These are phyloP conservation scores for Aspergillus hancockii DNA, from an alignment of 495 filamentous ascomycete species.

Conservation along the genomic window DNA sequence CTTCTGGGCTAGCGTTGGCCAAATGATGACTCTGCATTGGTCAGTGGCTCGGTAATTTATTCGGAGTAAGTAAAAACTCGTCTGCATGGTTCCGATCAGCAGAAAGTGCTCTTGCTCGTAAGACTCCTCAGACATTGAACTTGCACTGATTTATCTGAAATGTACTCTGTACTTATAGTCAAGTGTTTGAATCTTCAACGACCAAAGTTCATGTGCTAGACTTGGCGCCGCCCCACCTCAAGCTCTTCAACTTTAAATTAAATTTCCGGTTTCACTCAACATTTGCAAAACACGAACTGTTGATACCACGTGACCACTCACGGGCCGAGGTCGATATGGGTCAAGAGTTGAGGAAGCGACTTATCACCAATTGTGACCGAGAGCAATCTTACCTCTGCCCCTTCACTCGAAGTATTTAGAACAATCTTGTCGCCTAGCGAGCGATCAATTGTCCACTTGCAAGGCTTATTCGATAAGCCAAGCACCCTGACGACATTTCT, in stretches of 20 bases:
- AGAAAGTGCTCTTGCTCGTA: too few relatives aligned
- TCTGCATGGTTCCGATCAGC: too few relatives aligned
- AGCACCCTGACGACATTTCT: neutral
- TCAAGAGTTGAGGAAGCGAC: too few relatives aligned
- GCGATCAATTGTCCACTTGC: neutral
- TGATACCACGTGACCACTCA: neutral
- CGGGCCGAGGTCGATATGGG: constrained; percentile 6
- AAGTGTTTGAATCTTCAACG: too few relatives aligned
- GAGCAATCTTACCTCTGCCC: neutral
- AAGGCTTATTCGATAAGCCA: neutral
- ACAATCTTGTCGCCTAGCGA: neutral
- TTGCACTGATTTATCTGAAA: too few relatives aligned
- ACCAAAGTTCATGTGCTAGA: neutral
- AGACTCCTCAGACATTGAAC: too few relatives aligned
- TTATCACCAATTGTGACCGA: neutral
- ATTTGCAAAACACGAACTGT: constrained; percentile 1
- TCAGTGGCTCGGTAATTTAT: too few relatives aligned
- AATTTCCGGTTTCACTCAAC: neutral
- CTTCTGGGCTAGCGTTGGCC: too few relatives aligned
- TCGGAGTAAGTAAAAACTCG: too few relatives aligned
- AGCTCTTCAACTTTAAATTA: neutral
- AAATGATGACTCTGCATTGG: too few relatives aligned
- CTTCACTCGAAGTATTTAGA: neutral
- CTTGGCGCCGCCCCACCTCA: neutral
- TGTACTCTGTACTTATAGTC: too few relatives aligned